phyloP scores from a whole-genome alignment of 371 early-diverging fungal genomes.

The Mucor indicus region DNA sequence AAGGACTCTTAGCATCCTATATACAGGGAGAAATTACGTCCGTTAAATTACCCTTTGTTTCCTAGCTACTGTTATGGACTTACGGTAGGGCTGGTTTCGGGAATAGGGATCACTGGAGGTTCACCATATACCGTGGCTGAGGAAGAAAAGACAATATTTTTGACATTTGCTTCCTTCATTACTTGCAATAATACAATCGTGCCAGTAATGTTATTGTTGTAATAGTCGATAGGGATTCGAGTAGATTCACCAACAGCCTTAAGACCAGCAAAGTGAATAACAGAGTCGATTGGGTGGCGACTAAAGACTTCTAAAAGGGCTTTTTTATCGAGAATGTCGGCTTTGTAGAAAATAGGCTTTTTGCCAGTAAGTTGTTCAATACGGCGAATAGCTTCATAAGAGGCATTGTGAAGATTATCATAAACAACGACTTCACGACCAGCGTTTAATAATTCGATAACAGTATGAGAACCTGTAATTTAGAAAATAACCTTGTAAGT shows the following conservation, averaged over 20 bases:
- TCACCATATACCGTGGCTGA: conserved; percentile 82
- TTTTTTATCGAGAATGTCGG: conserved; percentile 67
- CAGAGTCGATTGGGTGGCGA: conserved; percentile 59
- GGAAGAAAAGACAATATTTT: conserved; percentile 75
- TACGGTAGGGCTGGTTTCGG: conserved; percentile 54
- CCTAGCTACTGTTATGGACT: neutral
- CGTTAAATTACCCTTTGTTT: neutral
- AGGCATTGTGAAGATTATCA: conserved; percentile 82
- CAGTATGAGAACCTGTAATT: conserved; percentile 90
- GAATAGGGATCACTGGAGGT: conserved; percentile 47
- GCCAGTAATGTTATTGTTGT: conserved; percentile 77
- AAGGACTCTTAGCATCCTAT: conserved; percentile 73
- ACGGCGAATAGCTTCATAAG: conserved; percentile 65
- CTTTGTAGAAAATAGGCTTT: conserved; percentile 64
- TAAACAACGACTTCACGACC: conserved; percentile 74
- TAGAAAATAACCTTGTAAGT: conserved; percentile 35
- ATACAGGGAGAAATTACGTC: too few relatives aligned
- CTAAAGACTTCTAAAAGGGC: conserved; percentile 65
- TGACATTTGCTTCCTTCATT: conserved; percentile 59
- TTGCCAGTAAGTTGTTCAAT: conserved; percentile 62
- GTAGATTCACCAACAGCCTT: conserved; percentile 86
- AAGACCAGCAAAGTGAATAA: conserved; percentile 84
- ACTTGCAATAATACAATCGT: conserved; percentile 63
- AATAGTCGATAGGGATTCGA: conserved; percentile 77
- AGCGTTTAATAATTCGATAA: conserved; percentile 72